Evolutionary conservation across 2,329 filamentous ascomycete genomes (phyloP).

Genomic region (Penicillium sp.): DNA sequence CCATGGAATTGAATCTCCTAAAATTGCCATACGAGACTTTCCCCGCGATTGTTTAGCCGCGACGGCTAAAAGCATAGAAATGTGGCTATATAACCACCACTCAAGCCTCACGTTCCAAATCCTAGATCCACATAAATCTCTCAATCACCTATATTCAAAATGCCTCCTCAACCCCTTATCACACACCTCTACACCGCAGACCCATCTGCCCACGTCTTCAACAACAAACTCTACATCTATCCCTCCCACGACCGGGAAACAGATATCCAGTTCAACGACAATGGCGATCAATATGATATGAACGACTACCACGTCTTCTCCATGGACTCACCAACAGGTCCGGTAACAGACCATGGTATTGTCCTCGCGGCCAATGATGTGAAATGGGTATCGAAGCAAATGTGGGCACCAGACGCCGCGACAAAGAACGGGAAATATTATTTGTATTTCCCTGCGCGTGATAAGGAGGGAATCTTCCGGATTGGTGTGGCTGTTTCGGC

Average conservation of each 20-base stretch:
- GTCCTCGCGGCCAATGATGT: slow-evolving; percentile 66
- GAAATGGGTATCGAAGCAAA: slow-evolving; percentile 75
- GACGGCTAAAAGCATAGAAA: neutral
- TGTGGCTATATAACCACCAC: too few species aligned
- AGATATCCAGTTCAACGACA: slow-evolving; percentile 74
- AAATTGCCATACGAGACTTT: neutral
- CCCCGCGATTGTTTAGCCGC: neutral
- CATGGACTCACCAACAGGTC: slow-evolving; percentile 55
- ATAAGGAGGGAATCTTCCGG: slow-evolving; percentile 68
- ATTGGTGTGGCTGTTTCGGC: slow-evolving; percentile 70
- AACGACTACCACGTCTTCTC: slow-evolving; percentile 79
- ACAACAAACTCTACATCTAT: slow-evolving; percentile 74
- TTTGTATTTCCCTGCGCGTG: slow-evolving; percentile 75
- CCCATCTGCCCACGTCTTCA: slow-evolving; percentile 78
- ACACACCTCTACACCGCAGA: slow-evolving; percentile 77
- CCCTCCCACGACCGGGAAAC: slow-evolving; percentile 79
- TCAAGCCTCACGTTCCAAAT: too few species aligned
- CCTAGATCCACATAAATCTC: too few species aligned
- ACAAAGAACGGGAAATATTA: slow-evolving; percentile 70
- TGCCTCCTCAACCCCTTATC: slow-evolving; percentile 59
- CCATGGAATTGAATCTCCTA: neutral
- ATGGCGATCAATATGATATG: slow-evolving; percentile 86
- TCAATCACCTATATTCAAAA: neutral
- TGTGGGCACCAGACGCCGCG: slow-evolving; percentile 79
- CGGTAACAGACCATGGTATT: slow-evolving; percentile 72